These are phyloP conservation scores for Xylaria longipes DNA, from an alignment of 495 filamentous ascomycete species.

Conservation along the genomic window DNA sequence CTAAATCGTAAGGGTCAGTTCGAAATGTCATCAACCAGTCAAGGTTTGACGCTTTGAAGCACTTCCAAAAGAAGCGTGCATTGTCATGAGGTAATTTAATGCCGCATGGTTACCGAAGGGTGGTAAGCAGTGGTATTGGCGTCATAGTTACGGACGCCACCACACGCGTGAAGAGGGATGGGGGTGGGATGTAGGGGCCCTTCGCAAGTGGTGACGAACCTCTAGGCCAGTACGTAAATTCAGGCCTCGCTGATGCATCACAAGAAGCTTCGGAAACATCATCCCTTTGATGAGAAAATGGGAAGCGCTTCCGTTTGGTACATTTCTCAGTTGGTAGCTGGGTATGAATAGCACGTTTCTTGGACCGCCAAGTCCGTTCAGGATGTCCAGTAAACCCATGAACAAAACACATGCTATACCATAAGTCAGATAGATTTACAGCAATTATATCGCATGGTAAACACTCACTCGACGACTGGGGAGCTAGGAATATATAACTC, in stretches of 20 bases:
- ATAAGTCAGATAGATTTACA: neutral
- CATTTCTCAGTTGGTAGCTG: neutral
- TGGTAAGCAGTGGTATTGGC: neutral
- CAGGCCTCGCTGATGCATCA: neutral
- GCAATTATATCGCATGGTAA: neutral
- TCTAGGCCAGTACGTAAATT: constrained; percentile 7
- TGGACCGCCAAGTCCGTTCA: constrained; percentile 41
- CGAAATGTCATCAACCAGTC: neutral
- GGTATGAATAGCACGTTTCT: constrained; percentile 2
- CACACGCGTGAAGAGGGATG: neutral
- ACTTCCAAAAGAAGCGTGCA: too few species aligned
- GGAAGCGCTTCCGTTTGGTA: neutral
- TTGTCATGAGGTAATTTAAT: neutral
- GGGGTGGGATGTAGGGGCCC: neutral
- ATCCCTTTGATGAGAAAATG: neutral
- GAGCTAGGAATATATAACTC: neutral
- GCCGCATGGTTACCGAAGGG: neutral
- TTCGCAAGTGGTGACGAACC: constrained; percentile 29
- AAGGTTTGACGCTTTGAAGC: too few species aligned
- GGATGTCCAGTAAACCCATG: constrained; percentile 49
- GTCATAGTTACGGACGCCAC: neutral
- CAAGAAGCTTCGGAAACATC: neutral
- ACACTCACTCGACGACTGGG: constrained; percentile 7
- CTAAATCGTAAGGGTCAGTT: neutral
- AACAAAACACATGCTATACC: constrained; percentile 39